Conservation (phyloP, 805 yeast genomes). For the Sugiyamaella smithiae region DNA sequence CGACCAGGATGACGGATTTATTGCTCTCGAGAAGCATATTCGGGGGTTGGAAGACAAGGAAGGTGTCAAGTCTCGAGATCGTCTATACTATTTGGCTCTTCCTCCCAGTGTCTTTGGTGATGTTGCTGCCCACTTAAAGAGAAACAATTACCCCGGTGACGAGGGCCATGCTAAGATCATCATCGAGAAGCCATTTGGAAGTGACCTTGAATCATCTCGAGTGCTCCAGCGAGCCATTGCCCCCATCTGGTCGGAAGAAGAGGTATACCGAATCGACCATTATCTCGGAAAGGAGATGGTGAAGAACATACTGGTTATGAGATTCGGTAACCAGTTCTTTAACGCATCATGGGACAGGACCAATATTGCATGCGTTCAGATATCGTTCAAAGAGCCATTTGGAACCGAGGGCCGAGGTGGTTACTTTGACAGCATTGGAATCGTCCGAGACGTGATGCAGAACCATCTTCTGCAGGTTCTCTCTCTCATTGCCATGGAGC, state of each 20-base stretch:
- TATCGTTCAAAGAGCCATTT: slow-evolving; percentile 94
- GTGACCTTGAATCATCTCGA: slow-evolving; percentile 75
- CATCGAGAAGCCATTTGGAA: slow-evolving; percentile 97
- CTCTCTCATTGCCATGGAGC: slow-evolving; percentile 90
- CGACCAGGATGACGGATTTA: slow-evolving; percentile 74
- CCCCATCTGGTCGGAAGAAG: slow-evolving; percentile 87
- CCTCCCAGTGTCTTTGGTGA: slow-evolving; percentile 89
- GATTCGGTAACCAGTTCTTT: slow-evolving; percentile 88
- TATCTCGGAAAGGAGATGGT: slow-evolving; percentile 98
- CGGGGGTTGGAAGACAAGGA: slow-evolving; percentile 44
- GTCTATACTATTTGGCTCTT: slow-evolving; percentile 87
- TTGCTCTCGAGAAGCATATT: slow-evolving; percentile 52
- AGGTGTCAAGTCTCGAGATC: slow-evolving; percentile 49
- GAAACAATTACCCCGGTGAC: slow-evolving; percentile 57
- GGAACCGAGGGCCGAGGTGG: slow-evolving; percentile 99
- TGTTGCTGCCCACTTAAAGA: slow-evolving; percentile 73
- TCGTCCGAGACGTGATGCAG: slow-evolving; percentile 97
- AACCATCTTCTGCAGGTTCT: slow-evolving; percentile 92
- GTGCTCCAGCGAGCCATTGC: slow-evolving; percentile 72
- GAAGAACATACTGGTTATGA: slow-evolving; percentile 80
- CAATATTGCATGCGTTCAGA: slow-evolving; percentile 75
- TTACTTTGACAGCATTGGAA: slow-evolving; percentile 91
- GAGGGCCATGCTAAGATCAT: slow-evolving; percentile 76
- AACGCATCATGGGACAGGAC: slow-evolving; percentile 86
- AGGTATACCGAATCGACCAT: slow-evolving; percentile 93